Evolutionary conservation across 2,329 filamentous ascomycete genomes (phyloP), one percentile per base, ranked within the genome.

Genomic region (Cercospora berteroae): DNA sequence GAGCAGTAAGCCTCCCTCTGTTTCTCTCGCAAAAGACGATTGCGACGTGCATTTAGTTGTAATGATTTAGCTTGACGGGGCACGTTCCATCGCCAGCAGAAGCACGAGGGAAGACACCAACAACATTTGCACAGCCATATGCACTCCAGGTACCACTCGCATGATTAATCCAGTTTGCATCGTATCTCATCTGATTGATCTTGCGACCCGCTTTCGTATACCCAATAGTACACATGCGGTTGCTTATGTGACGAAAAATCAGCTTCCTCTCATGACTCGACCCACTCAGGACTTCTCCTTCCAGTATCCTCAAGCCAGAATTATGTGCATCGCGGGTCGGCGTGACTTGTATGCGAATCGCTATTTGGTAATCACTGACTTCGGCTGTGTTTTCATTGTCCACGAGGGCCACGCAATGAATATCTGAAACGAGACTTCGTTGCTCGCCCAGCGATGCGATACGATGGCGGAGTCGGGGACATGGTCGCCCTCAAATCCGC

Each of bases 361-460:
- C 44, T 20, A 50, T 50, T 50, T 50, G 44, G 4, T 50, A 12
- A 12, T 50, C 18, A 23, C 12, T 10, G 3, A 23, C 12, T 12
- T 13, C 23, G 20, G 2, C 9, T 6, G 44, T 13, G 2, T 12
- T 50, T 16, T 16, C 20, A 25, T 25, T 10, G 8, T 50, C 20
- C 18, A 25, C 4, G 4, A 50, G 18, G 8, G 44, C 10, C 18
- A 50, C 44, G 44, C 44, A 50, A 25, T 50, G 31, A 42, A 33
- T 2, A 42, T 12, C 48, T 64, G 31, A 27, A 13, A 65, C 31
- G 66, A 56, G 12, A 57, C 33, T 18, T 70, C 69, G 2, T 65
- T 58, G 20, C 36, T n/a, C 10, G 36, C 59, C 69, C 69, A 70
- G n/a, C 60, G 62, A 27, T 70, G 69, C 16, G 69, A 70, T 12